phyloP scores from a whole-genome alignment of 176 grass and related monocot species.

The Hyparrhenia diplandra region DNA sequence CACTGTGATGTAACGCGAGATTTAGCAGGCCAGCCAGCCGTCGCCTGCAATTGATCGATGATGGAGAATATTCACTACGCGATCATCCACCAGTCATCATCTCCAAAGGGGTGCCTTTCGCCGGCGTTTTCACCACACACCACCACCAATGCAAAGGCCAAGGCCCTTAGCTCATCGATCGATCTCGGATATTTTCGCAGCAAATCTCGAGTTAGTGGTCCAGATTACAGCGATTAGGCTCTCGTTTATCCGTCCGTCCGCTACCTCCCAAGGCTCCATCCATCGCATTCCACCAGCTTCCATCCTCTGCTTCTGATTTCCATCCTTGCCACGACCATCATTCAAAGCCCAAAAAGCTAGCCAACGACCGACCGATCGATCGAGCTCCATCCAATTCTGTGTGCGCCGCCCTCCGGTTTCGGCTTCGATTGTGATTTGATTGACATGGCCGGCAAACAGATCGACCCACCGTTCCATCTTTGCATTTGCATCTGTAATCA shows the following conservation, averaged over 20 bases:
- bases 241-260: not conserved
- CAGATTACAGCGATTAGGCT: conserved; percentile 17
- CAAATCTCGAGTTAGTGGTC: conserved; percentile 33
- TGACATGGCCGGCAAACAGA: not conserved
- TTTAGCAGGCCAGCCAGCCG: too few species aligned
- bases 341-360: not conserved
- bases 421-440: not conserved
- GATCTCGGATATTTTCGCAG: conserved; percentile 22
- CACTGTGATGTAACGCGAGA: conserved; percentile 3
- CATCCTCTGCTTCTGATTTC: not conserved
- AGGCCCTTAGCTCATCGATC: not conserved
- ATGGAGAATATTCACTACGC: not conserved
- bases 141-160: too few species aligned
- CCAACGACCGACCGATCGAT: not conserved
- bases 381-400: not conserved
- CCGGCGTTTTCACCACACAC: conserved; percentile 27
- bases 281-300: not conserved
- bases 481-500: not conserved
- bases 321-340: not conserved
- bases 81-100: too few species aligned
- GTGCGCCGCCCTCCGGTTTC: not conserved
- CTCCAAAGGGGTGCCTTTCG: not conserved
- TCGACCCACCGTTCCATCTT: not conserved
- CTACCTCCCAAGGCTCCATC: not conserved
- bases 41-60: not conserved